phyloP scores from a whole-genome alignment of 306 rosid species.

The Medicago lupulina region DNA sequence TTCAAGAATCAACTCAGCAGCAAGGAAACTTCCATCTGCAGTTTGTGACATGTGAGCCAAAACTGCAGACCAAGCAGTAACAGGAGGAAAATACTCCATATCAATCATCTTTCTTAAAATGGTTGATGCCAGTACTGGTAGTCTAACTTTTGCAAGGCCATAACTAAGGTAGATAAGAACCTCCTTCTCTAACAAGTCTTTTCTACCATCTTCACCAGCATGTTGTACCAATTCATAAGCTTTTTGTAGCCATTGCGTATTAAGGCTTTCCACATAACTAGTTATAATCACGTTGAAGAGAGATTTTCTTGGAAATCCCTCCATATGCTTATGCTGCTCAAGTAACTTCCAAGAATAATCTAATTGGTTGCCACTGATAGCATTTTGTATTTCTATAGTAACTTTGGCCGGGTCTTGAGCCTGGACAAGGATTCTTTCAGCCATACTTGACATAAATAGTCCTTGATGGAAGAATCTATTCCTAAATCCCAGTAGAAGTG shows the following conservation, averaged over 20 bases:
- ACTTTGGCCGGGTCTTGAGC: slow-evolving; percentile 77
- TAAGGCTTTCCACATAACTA: slow-evolving; percentile 65
- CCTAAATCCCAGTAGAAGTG: slow-evolving; percentile 34
- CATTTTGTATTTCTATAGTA: slow-evolving; percentile 62
- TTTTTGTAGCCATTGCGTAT: slow-evolving; percentile 61
- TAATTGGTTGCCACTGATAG: slow-evolving; percentile 57
- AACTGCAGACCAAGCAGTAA: slow-evolving; percentile 80
- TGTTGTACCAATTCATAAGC: slow-evolving; percentile 78
- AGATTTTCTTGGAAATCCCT: slow-evolving; percentile 85
- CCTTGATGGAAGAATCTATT: slow-evolving; percentile 33
- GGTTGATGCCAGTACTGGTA: slow-evolving; percentile 72
- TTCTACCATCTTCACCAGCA: slow-evolving; percentile 63
- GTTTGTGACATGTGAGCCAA: slow-evolving; percentile 80
- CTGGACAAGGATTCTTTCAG: slow-evolving; percentile 70
- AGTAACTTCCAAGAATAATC: slow-evolving; percentile 75
- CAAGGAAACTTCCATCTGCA: slow-evolving; percentile 78
- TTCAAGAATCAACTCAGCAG: slow-evolving; percentile 84
- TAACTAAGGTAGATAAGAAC: slow-evolving; percentile 73
- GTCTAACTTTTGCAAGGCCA: slow-evolving; percentile 72
- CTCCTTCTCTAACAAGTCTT: slow-evolving; percentile 69
- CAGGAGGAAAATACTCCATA: slow-evolving; percentile 70
- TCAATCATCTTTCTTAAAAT: slow-evolving; percentile 71
- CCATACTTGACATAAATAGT: slow-evolving; percentile 51
- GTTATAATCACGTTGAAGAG: slow-evolving; percentile 62
- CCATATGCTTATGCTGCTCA: slow-evolving; percentile 76